Percentiles rank a stretch among this genome's conserved stretches.
Evolutionary conservation across 805 yeast species (phyloP).

Genomic region (Teunomyces funiuensis): DNA sequence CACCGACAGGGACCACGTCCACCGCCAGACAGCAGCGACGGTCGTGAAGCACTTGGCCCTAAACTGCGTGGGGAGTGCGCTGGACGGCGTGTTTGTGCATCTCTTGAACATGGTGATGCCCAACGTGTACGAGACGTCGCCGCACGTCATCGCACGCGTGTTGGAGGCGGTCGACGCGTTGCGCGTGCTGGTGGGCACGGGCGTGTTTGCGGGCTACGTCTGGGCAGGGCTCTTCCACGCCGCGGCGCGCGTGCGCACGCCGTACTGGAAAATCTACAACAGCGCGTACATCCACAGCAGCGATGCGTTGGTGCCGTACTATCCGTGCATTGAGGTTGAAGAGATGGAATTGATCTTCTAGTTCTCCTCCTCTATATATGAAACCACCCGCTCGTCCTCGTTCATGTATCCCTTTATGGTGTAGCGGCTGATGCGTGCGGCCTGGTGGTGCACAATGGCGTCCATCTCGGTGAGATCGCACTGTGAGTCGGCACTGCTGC

Average conservation of each 20-base stretch:
- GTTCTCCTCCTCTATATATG: background rate
- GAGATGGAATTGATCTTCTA: slow-evolving; percentile 50
- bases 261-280: slow-evolving; percentile 87
- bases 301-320: slow-evolving; percentile 79
- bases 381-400: slow-evolving; percentile 10
- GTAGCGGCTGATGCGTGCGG: slow-evolving; percentile 49
- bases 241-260: slow-evolving; percentile 77
- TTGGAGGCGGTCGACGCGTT: slow-evolving; percentile 77
- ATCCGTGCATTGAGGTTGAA: slow-evolving; percentile 52
- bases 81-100: slow-evolving; percentile 82
- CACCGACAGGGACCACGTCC: slow-evolving; percentile 87
- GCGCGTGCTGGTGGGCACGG: slow-evolving; percentile 72
- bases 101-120: slow-evolving; percentile 81
- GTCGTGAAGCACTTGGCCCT: slow-evolving; percentile 81
- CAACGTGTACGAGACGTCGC: slow-evolving; percentile 89
- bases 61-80: slow-evolving; percentile 71
- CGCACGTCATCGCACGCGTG: slow-evolving; percentile 86
- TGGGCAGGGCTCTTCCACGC: slow-evolving; percentile 94
- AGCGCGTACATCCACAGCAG: slow-evolving; percentile 68
- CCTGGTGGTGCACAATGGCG: slow-evolving; percentile 54
- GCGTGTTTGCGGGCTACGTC: slow-evolving; percentile 68
- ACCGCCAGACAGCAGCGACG: slow-evolving; percentile 92
- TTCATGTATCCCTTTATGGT: slow-evolving; percentile 39
- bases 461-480: slow-evolving; percentile 29
- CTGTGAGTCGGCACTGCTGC: slow-evolving; percentile 22